A percentile compares a stretch with the other conserved stretches of the same genome.
These are phyloP conservation scores for Gentiana straminea DNA, from an alignment of 257 asterid genomes.

Conservation along the genomic window DNA sequence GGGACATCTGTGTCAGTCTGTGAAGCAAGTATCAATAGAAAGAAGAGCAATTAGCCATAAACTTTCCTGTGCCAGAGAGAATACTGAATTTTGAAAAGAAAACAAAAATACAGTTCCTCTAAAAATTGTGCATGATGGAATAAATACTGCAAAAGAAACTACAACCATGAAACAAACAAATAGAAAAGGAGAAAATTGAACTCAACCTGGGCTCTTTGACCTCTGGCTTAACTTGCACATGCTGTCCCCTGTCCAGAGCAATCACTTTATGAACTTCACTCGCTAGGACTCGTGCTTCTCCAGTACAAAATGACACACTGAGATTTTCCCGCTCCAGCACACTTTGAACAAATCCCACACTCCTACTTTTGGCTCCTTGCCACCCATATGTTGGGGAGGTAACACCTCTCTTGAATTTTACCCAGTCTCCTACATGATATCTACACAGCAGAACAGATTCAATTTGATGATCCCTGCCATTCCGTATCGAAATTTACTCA, in stretches of 20 bases:
- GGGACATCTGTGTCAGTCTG: too few relatives aligned
- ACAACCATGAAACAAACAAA: too few relatives aligned
- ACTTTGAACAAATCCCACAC: constrained; percentile 94
- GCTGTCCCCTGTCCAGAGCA: constrained; percentile 97
- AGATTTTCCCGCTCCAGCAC: constrained; percentile 71
- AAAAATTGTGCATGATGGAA: too few relatives aligned
- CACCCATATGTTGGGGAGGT: constrained; percentile 76
- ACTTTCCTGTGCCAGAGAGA: too few relatives aligned
- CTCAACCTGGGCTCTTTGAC: constrained; percentile 83
- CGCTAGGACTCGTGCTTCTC: constrained; percentile 56
- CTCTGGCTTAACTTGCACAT: constrained; percentile 81
- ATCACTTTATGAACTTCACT: constrained; percentile 83
- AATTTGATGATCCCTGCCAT: constrained; percentile 4
- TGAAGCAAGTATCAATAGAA: too few relatives aligned
- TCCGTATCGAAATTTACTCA: constrained; percentile 2
- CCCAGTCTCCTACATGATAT: constrained; percentile 91
- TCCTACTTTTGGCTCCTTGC: constrained; percentile 85
- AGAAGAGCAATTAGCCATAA: too few relatives aligned
- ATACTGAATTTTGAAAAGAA: too few relatives aligned
- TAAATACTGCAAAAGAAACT: too few relatives aligned
- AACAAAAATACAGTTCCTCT: too few relatives aligned
- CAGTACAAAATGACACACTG: constrained; percentile 75
- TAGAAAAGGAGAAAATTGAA: not conserved
- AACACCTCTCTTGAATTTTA: constrained; percentile 70
- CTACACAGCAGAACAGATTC: constrained; percentile 26